Evolutionary conservation across 345 rosid species (phyloP).

Genomic region (Aquilaria yunnanensis): DNA sequence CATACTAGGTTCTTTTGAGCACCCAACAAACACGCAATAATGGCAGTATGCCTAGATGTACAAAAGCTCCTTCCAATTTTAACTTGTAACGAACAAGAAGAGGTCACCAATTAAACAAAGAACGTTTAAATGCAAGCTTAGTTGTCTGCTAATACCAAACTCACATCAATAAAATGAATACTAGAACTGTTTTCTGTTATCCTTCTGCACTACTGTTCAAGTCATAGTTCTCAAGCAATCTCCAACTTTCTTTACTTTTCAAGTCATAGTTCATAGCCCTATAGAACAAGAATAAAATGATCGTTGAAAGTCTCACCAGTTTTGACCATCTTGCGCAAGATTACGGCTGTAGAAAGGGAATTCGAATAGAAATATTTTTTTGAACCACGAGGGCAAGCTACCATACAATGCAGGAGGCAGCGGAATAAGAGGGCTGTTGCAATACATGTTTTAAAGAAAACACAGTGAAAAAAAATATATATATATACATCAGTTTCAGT

Average conservation of each 20-base stretch:
- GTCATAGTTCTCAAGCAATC: too few species aligned
- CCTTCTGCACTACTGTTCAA: too few species aligned
- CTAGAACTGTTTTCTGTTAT: too few species aligned
- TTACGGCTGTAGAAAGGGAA: slow-evolving; percentile 69
- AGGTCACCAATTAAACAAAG: too few species aligned
- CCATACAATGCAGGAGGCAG: slow-evolving; percentile 60
- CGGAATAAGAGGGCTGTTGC: slow-evolving; percentile 73
- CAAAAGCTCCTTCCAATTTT: slow-evolving; percentile 7
- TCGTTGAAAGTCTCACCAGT: slow-evolving; percentile 47
- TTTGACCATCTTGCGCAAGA: slow-evolving; percentile 51
- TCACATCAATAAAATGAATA: too few species aligned
- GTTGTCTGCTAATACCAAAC: too few species aligned
- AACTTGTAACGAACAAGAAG: too few species aligned
- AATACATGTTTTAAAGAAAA: too few species aligned
- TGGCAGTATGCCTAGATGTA: background rate
- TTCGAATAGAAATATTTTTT: slow-evolving; percentile 55
- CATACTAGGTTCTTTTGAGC: background rate
- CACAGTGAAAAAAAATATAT: slow-evolving; percentile 9
- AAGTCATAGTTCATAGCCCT: too few species aligned
- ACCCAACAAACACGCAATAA: background rate
- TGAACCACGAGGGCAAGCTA: slow-evolving; percentile 74
- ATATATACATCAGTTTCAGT: slow-evolving; percentile 4
- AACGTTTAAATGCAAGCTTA: too few species aligned
- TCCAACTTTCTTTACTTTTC: too few species aligned
- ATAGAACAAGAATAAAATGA: too few species aligned